Evolutionary conservation across 305 asterid species (phyloP).

Genomic region (Fraxinus albicans): DNA sequence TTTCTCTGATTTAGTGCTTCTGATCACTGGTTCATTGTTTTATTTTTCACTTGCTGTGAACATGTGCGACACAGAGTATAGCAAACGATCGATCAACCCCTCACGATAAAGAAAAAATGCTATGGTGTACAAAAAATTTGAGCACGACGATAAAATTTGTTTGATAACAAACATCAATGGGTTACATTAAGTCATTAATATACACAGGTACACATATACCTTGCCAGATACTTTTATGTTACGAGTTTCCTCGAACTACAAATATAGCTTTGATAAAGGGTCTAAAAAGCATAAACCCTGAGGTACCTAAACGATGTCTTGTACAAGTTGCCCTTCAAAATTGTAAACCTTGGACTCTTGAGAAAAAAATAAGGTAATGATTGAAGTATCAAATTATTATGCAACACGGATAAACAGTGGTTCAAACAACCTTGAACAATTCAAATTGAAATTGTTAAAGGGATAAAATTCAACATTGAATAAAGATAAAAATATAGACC

Average conservation of each 20-base stretch:
- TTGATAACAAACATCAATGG: not conserved
- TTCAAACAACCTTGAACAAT: not conserved
- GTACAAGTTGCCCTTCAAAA: not conserved
- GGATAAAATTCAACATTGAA: too few species aligned
- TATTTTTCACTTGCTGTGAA: not conserved
- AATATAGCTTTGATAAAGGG: not conserved
- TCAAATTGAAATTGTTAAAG: not conserved
- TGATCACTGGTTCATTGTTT: slow-evolving; percentile 4
- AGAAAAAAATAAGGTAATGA: not conserved
- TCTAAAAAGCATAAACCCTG: not conserved
- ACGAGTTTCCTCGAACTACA: not conserved
- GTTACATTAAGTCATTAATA: not conserved
- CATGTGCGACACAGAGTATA: slow-evolving; percentile 2
- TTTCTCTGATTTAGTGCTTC: not conserved
- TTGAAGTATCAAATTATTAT: not conserved
- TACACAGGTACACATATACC: not conserved
- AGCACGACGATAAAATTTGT: not conserved
- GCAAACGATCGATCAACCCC: not conserved
- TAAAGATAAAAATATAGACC: too few species aligned
- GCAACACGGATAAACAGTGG: not conserved
- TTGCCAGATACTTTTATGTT: not conserved
- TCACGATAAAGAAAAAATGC: not conserved
- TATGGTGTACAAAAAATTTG: not conserved
- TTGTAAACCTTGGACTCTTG: not conserved
- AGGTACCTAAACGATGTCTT: not conserved